Conservation (phyloP, 768 basidiomycete genomes). For the Strobilomyces dryophilus region DNA sequence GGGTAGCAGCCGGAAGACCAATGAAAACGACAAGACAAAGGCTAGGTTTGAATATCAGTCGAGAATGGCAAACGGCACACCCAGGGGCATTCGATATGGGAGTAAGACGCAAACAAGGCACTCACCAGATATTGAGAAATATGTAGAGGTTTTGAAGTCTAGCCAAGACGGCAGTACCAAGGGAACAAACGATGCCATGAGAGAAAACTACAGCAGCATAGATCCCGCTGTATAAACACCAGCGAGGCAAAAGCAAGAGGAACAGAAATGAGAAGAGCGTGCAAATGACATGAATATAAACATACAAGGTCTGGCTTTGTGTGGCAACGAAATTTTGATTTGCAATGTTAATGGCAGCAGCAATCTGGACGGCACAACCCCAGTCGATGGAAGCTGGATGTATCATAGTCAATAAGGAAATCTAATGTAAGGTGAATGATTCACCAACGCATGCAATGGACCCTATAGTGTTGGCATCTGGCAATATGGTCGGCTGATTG, state of each 20-base stretch:
- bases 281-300: neutral
- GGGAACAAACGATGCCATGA: constrained; percentile 62
- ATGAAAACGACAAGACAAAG: constrained; percentile 42
- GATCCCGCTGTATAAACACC: constrained; percentile 45
- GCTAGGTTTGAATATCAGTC: constrained; percentile 8
- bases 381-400: constrained; percentile 60
- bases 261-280: neutral
- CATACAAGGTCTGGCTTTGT: constrained; percentile 42
- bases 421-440: constrained; percentile 4
- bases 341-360: constrained; percentile 61
- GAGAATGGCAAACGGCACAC: neutral
- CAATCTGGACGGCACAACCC: constrained; percentile 60
- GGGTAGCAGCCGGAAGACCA: constrained; percentile 61
- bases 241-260: neutral
- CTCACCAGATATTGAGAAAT: constrained; percentile 61
- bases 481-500: neutral
- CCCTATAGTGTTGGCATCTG: constrained; percentile 53
- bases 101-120: neutral
- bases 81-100: neutral
- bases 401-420: too few species aligned
- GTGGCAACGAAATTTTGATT: constrained; percentile 36
- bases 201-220: constrained; percentile 57
- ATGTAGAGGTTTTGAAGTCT: constrained; percentile 69
- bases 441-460: constrained; percentile 39
- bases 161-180: constrained; percentile 63